Evolutionary conservation across 208 protist species (phyloP).

Genomic region (Borovskyia barvae): DNA sequence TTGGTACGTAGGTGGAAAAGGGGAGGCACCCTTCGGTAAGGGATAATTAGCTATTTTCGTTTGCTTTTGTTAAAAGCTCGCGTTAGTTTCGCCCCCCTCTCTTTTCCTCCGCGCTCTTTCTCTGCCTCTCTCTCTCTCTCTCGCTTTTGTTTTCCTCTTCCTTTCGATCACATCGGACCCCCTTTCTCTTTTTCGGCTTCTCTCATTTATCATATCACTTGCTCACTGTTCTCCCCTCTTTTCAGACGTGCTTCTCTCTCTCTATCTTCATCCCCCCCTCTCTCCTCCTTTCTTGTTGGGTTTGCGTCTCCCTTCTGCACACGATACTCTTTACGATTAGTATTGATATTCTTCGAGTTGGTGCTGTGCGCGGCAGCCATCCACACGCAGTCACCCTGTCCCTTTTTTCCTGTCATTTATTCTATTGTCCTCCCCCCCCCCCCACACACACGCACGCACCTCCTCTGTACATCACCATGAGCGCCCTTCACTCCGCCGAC

Average conservation of each 20-base stretch:
- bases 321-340: too few species aligned
- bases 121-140: neutral
- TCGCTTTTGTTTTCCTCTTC: neutral
- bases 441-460: neutral
- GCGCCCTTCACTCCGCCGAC: neutral
- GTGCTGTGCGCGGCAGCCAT: neutral
- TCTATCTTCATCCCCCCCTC: neutral
- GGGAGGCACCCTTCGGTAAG: too few species aligned
- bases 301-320: too few species aligned
- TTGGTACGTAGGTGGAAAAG: too few species aligned
- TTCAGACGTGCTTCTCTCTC: slow-evolving; percentile 4
- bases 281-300: neutral
- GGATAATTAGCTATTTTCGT: neutral
- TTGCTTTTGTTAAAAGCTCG: neutral
- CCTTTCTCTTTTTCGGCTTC: slow-evolving; percentile 1
- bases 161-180: too few species aligned
- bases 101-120: slow-evolving; percentile 11
- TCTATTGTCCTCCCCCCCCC: neutral
- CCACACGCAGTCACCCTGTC: neutral
- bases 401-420: neutral
- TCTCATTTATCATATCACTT: slow-evolving; percentile 2
- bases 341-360: neutral
- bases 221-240: neutral
- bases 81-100: neutral
- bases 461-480: neutral